phyloP scores from a whole-genome alignment of 176 grass and related monocot species.

The Oryza rufipogon region DNA sequence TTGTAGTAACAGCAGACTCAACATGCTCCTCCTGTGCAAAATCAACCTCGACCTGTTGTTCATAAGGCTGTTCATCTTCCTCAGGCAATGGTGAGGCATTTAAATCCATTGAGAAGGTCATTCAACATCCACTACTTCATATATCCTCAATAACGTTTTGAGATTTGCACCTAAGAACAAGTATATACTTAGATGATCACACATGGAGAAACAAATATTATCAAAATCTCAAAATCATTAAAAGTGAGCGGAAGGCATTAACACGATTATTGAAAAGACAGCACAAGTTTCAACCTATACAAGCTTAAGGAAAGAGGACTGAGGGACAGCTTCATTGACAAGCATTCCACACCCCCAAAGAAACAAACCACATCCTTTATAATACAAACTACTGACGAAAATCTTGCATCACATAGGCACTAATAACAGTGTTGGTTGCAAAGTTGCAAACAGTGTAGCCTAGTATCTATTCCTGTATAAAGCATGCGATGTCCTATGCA shows the following conservation, averaged over 20 bases:
- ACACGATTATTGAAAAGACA: conserved; percentile 20
- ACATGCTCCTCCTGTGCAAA: conserved; percentile 75
- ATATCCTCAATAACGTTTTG: conserved; percentile 7
- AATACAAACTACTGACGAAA: background rate
- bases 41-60: conserved; percentile 53
- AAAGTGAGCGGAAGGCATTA: background rate
- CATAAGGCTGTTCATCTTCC: conserved; percentile 85
- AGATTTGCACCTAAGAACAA: conserved; percentile 35
- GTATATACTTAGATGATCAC: conserved; percentile 10
- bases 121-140: conserved; percentile 56
- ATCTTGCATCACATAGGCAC: background rate
- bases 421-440: conserved; percentile 2
- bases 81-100: conserved; percentile 94
- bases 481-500: background rate
- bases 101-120: conserved; percentile 80
- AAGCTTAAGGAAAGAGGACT: background rate
- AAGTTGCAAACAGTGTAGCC: background rate
- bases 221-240: background rate
- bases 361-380: conserved; percentile 11
- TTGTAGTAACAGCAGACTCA: conserved; percentile 73
- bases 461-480: background rate
- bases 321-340: conserved; percentile 3
- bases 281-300: background rate
- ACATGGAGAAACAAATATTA: background rate
- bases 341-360: background rate